These are phyloP conservation scores for Alternaria sp. DNA, from an alignment of 2,329 filamentous ascomycete species.

Conservation along the genomic window DNA sequence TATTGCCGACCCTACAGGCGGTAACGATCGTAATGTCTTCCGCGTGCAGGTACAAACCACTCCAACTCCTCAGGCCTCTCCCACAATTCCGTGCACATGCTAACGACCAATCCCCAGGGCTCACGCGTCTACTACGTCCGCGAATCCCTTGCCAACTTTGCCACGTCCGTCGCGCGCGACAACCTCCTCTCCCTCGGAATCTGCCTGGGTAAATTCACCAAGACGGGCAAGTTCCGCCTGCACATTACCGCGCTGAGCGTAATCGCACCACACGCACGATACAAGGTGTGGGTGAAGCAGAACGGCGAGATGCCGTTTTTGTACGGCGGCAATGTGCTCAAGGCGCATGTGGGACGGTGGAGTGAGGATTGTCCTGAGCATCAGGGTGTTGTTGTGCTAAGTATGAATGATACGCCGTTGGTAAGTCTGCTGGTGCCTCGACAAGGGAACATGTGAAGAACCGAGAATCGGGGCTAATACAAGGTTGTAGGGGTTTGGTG, in stretches of 20 bases:
- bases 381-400: conserved; percentile 86
- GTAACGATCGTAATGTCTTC: conserved; percentile 56
- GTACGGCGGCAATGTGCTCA: conserved; percentile 90
- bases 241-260: conserved; percentile 92
- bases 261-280: conserved; percentile 87
- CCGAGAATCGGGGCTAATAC: conserved; percentile 7
- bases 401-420: conserved; percentile 87
- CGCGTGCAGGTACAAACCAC: conserved; percentile 56
- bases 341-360: conserved; percentile 83
- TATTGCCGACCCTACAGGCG: conserved; percentile 49
- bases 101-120: conserved; percentile 62
- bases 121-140: conserved; percentile 91
- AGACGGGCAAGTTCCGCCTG: conserved; percentile 92
- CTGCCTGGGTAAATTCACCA: conserved; percentile 94
- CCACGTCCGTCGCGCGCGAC: conserved; percentile 82
- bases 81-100: background rate
- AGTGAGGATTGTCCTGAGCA: conserved; percentile 93
- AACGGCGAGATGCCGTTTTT: conserved; percentile 98
- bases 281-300: conserved; percentile 96
- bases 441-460: background rate
- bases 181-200: conserved; percentile 87
- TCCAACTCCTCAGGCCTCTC: background rate
- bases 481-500: conserved; percentile 83
- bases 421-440: conserved; percentile 50
- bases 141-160: conserved; percentile 87